Evolutionary conservation across 2,329 filamentous ascomycete genomes (phyloP), one percentile per base, ranked within the genome.

Genomic region (Pseudofabraea citricarpa): DNA sequence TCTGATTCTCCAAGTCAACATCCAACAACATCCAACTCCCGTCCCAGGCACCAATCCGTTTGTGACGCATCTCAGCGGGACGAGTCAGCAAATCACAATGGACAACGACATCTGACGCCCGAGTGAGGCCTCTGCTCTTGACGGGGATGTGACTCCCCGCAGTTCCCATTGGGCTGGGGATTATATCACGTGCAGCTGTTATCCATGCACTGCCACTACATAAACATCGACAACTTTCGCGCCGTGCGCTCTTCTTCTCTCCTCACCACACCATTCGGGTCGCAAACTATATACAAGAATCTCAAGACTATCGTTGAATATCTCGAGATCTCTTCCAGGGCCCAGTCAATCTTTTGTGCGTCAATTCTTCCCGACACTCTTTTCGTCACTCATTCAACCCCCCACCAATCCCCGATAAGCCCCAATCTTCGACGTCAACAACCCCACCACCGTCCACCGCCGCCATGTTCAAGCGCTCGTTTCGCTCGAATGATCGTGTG

Each of bases 391-490:
- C 59, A 41, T 56, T 60, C 35, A 37, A 42, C 40, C 29, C 44
- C 52, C 51, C 53, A 38, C 50, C 41, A 52, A 53, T 46, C 55
- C 46, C 43, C 49, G 46, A 51, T 43, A 31, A 39, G 33, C 31
- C 33, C 41, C 33, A 29, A 19, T 47, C 46, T 51, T 48, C 36
- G 18, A 52, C 50, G 46, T 53, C 50, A 49, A 49, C 40, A 33
- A 18, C 26, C n/a, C n/a, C n/a, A n/a, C n/a, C n/a, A n/a, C n/a
- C n/a, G n/a, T n/a, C n/a, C 49, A 49, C 47, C 60, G 48, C 63
- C 72, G 74, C 64, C 68, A 95, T 95, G 88, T 95, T 95, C 77
- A 94, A 90, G 73, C 88, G 88, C 66, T 90, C 90, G 62, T 90
- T 93, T 72, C 77, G 83, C 66, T 83, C 85, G 57, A 85, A 83